Base-by-base conservation (phyloP, 352 stramenopile genomes). In the Globisporangium apiculatum region DNA sequence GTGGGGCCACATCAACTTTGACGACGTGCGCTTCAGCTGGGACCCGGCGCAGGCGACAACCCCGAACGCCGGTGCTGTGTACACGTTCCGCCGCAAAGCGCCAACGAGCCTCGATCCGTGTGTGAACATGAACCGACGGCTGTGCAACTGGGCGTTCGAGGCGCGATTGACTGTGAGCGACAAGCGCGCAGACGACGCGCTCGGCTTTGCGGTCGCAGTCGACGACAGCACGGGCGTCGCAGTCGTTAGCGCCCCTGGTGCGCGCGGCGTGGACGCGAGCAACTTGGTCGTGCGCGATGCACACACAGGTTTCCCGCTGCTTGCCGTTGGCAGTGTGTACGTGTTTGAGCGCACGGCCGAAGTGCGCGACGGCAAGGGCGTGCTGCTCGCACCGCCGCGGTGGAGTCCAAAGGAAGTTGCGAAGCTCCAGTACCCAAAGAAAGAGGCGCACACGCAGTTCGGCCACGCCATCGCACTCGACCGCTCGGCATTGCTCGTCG, bases 1-100 rank as follows among this genome's bases (percentile, higher is more conserved):
- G 40, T 99, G 95, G 94, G 94, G 92, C 37, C 94, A 98, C 65
- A 98, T 99, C 58, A 98, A 97, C 66, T 95, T 98, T 46, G 96
- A 99, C 69, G 74, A 98, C 45, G 92, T 99, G 12, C 60, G 79
- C 2, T 98, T 99, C 62, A 89, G 76, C 55, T 99, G 95, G 96
- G 65, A 89, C n/a, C 60, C 85, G 9, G 60, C 65, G 6, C 84
- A 95, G 62, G 55, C 76, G 2, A 74, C 72, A 31, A 91, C 79
- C 1, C 68, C 76, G 0, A 75, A 70, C n/a, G 79, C 89, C 38
- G 86, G 86, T 0, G 81, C 79, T 17, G 86, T 82, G 1, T 97
- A 96, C 60, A 71, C 77, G 11, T 96, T 93, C 58, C 76, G 84
- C 7, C 72, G 83, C 40, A 84, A 89, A 15, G 83, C 80, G 0